Conservation (phyloP, 2,329 filamentous ascomycete genomes). For the Trichoderma gracile region DNA sequence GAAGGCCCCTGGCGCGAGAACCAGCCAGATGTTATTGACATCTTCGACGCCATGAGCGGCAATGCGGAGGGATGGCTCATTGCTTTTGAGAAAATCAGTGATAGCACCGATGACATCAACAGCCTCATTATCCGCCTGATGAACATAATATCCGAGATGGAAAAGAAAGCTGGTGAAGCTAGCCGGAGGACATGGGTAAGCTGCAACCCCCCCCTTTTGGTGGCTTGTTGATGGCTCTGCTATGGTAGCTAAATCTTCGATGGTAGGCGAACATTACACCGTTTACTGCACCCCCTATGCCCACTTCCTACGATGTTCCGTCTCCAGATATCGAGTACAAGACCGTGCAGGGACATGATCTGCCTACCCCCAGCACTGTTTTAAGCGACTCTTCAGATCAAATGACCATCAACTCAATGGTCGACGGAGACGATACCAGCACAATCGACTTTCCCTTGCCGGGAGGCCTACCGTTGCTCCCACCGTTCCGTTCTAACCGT, state of each 20-base stretch:
- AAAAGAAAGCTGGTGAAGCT: constrained; percentile 78
- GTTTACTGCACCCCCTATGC: constrained; percentile 27
- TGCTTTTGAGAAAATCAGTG: constrained; percentile 74
- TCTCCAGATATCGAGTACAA: constrained; percentile 18
- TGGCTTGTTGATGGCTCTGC: background rate
- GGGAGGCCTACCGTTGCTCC: constrained; percentile 29
- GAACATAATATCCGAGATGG: constrained; percentile 80
- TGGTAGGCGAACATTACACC: constrained; percentile 31
- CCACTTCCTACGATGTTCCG: background rate
- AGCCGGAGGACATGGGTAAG: constrained; percentile 75
- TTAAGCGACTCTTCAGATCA: constrained; percentile 28
- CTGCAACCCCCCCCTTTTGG: constrained; percentile 14
- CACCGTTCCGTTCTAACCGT: constrained; percentile 23
- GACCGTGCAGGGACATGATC: background rate
- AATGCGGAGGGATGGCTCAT: constrained; percentile 90
- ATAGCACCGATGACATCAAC: constrained; percentile 69
- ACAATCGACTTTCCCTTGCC: constrained; percentile 32
- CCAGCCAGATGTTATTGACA: constrained; percentile 64
- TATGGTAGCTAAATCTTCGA: background rate
- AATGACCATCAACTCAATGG: constrained; percentile 20
- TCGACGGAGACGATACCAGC: constrained; percentile 27
- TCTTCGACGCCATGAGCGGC: constrained; percentile 86
- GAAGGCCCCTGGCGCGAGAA: constrained; percentile 62
- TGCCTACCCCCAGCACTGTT: constrained; percentile 21
- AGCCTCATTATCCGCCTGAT: constrained; percentile 70